Evolutionary conservation across 177 flowering plant species (phyloP).

Genomic region (Vitis hybrid): DNA sequence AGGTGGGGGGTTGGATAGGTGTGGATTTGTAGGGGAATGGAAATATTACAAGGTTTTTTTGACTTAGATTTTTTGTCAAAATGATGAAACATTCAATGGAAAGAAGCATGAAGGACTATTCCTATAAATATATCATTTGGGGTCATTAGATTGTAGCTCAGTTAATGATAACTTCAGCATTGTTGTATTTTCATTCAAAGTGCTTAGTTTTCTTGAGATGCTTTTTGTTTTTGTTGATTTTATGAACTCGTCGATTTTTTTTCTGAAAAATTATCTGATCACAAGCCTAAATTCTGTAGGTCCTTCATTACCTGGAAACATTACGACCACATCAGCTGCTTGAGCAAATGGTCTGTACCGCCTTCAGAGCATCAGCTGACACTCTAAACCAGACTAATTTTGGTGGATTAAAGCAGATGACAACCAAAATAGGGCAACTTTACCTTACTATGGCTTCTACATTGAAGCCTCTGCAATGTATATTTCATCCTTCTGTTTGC

Average conservation of each 20-base stretch:
- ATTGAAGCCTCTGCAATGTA: constrained; percentile 73
- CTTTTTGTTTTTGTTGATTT: not conserved
- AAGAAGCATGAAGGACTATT: no score
- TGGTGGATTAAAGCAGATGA: constrained; percentile 73
- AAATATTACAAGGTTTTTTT: no score
- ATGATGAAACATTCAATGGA: no score
- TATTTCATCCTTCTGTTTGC: not conserved
- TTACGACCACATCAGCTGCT: constrained; percentile 79
- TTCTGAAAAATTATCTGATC: not conserved
- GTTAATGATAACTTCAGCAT: not conserved
- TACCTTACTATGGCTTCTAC: constrained; percentile 69
- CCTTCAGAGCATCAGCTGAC: constrained; percentile 87
- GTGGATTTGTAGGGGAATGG: no score
- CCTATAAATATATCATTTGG: no score
- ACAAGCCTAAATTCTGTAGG: constrained; percentile 32
- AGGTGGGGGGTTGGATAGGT: no score
- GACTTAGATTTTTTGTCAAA: no score
- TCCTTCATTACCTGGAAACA: constrained; percentile 93
- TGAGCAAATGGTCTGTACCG: constrained; percentile 93
- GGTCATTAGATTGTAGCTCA: no score
- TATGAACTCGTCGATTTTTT: not conserved
- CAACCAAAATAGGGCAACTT: constrained; percentile 67
- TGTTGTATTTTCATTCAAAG: not conserved
- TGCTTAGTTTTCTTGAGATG: not conserved
- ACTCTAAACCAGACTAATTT: constrained; percentile 64